Conservation (phyloP, 495 filamentous ascomycete genomes). For the Thermothielavioides terrestris region DNA sequence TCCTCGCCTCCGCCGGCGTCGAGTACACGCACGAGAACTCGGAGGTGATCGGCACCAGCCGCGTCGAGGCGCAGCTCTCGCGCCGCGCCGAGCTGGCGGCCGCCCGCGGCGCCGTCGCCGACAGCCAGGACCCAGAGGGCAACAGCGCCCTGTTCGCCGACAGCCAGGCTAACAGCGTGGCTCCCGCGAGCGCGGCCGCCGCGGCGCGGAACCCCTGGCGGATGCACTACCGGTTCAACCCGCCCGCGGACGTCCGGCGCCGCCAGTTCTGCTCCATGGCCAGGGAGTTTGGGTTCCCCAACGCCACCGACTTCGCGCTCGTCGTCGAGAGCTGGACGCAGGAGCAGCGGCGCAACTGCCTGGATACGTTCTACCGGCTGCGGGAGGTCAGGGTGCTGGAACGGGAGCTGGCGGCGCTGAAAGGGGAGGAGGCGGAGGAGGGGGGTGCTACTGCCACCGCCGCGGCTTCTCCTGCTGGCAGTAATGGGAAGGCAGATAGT, state of each 20-base stretch:
- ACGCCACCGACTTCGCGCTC: slow-evolving; percentile 79
- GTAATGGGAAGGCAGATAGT: neutral
- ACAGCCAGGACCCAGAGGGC: slow-evolving; percentile 19
- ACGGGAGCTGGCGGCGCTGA: slow-evolving; percentile 10
- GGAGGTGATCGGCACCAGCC: slow-evolving; percentile 85
- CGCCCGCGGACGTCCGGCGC: slow-evolving; percentile 62
- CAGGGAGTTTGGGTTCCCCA: slow-evolving; percentile 62
- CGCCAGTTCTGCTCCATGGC: slow-evolving; percentile 93
- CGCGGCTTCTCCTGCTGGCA: too few species aligned
- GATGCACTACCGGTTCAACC: slow-evolving; percentile 59
- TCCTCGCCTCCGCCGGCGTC: slow-evolving; percentile 80
- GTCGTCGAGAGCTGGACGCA: slow-evolving; percentile 92
- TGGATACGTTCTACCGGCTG: slow-evolving; percentile 70
- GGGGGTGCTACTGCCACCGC: too few species aligned
- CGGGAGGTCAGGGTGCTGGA: slow-evolving; percentile 34
- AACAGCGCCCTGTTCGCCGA: slow-evolving; percentile 29
- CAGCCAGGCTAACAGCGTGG: slow-evolving; percentile 16
- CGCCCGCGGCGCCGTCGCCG: slow-evolving; percentile 38
- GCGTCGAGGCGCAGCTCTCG: slow-evolving; percentile 71
- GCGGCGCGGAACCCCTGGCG: slow-evolving; percentile 26
- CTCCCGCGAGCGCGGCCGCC: too few species aligned
- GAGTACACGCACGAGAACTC: slow-evolving; percentile 95
- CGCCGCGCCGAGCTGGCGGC: slow-evolving; percentile 61
- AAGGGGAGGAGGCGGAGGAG: slow-evolving; percentile 5
- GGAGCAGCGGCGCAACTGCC: slow-evolving; percentile 65